Conservation (phyloP, 2,329 filamentous ascomycete species). For the Tolypocladium ovalisporum region DNA sequence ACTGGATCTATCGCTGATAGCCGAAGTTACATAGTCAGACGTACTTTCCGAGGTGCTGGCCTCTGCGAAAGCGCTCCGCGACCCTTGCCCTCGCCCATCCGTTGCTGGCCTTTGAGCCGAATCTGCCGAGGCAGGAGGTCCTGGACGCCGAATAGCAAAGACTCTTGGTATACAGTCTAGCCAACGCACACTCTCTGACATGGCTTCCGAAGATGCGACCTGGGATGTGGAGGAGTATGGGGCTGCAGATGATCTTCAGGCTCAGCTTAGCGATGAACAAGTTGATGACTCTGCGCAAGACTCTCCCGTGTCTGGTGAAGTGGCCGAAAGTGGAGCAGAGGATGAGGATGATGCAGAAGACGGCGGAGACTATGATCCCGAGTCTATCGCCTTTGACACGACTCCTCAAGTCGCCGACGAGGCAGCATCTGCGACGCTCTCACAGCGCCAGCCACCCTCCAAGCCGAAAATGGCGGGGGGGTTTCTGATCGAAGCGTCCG, state of each 20-base stretch:
- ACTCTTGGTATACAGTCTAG: not conserved
- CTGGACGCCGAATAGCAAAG: not conserved
- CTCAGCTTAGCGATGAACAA: slow-evolving; percentile 44
- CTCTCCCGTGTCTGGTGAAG: slow-evolving; percentile 37
- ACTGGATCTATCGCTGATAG: not conserved
- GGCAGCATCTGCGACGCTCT: slow-evolving; percentile 13
- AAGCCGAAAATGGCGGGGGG: slow-evolving; percentile 52
- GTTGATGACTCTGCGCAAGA: slow-evolving; percentile 37
- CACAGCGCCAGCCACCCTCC: slow-evolving; percentile 18
- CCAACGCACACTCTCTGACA: slow-evolving; percentile 8
- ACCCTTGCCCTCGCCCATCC: not conserved
- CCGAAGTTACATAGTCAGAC: not conserved
- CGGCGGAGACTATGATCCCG: slow-evolving; percentile 47
- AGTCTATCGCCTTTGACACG: slow-evolving; percentile 37
- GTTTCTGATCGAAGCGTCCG: slow-evolving; percentile 49
- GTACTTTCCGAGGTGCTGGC: not conserved
- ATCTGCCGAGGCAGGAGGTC: not conserved
- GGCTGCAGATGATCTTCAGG: slow-evolving; percentile 44
- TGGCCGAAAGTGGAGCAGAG: slow-evolving; percentile 35
- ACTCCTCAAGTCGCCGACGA: slow-evolving; percentile 24
- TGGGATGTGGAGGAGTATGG: slow-evolving; percentile 45
- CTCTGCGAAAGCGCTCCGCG: not conserved
- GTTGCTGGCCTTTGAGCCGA: not conserved
- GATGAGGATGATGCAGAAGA: slow-evolving; percentile 42
- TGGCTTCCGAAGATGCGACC: slow-evolving; percentile 30